A percentile compares a stretch with the other conserved stretches of the same genome.
Evolutionary conservation across 176 grass and related monocot genomes (phyloP).

Genomic region (Musa itinerans): DNA sequence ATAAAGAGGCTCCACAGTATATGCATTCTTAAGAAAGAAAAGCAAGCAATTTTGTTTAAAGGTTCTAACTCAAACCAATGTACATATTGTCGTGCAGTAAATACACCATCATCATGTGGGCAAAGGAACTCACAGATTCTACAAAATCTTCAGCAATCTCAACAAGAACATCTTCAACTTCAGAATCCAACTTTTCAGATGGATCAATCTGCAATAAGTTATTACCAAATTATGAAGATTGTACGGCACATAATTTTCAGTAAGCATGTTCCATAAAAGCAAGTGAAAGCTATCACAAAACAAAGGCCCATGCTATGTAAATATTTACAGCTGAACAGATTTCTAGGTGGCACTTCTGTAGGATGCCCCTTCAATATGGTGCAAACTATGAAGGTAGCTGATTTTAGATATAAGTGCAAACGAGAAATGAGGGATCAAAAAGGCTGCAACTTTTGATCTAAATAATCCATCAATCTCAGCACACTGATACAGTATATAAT

Average conservation of each 20-base stretch:
- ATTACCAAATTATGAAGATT: not conserved
- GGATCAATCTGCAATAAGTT: conserved; percentile 58
- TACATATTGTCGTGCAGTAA: not conserved
- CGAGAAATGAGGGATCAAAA: not conserved
- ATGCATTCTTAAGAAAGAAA: not conserved
- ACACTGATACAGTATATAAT: not conserved
- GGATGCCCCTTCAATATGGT: not conserved
- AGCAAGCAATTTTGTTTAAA: not conserved
- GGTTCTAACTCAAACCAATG: too few relatives aligned
- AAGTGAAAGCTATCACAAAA: not conserved
- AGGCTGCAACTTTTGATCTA: too few relatives aligned
- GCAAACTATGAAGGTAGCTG: not conserved
- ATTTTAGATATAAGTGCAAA: too few relatives aligned
- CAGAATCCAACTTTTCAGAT: conserved; percentile 72
- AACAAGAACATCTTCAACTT: conserved; percentile 95
- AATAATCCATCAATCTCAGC: not conserved
- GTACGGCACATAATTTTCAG: not conserved
- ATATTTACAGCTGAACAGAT: not conserved
- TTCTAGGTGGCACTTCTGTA: not conserved
- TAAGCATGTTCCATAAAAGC: not conserved
- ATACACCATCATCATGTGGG: not conserved
- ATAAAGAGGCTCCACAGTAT: not conserved
- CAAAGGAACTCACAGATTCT: conserved; percentile 58
- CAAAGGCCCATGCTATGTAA: not conserved
- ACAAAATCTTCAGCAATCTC: conserved; percentile 98